Conservation (phyloP, 2,329 filamentous ascomycete species). For the Fusarium phyllophilum region DNA sequence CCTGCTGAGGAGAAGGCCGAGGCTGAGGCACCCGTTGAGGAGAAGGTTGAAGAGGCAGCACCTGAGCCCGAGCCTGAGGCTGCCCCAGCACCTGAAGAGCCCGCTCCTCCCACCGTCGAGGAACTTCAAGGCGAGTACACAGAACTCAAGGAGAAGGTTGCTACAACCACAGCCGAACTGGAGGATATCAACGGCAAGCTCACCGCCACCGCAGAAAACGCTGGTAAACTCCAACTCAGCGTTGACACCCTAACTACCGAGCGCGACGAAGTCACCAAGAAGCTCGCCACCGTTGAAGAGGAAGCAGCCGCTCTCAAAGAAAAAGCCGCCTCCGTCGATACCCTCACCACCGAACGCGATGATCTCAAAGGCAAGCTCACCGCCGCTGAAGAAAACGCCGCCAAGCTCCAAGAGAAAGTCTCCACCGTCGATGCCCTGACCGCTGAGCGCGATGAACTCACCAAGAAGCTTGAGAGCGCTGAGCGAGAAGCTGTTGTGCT, state of each 20-base stretch:
- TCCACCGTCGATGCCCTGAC: slow-evolving; percentile 20
- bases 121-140: slow-evolving; percentile 28
- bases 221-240: slow-evolving; percentile 30
- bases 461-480: slow-evolving; percentile 36
- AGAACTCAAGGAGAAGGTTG: slow-evolving; percentile 36
- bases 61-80: slow-evolving; percentile 18
- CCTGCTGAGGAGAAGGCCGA: neutral
- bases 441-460: slow-evolving; percentile 24
- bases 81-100: neutral
- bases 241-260: slow-evolving; percentile 17
- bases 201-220: slow-evolving; percentile 26
- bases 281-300: slow-evolving; percentile 31
- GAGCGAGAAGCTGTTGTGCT: slow-evolving; percentile 37
- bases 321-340: slow-evolving; percentile 27
- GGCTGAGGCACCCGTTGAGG: neutral
- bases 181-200: slow-evolving; percentile 26
- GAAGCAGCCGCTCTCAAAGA: slow-evolving; percentile 27
- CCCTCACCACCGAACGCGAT: slow-evolving; percentile 28
- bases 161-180: slow-evolving; percentile 12
- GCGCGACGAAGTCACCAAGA: slow-evolving; percentile 39
- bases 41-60: slow-evolving; percentile 2
- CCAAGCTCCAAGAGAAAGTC: slow-evolving; percentile 17
- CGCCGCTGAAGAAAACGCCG: slow-evolving; percentile 12
- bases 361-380: slow-evolving; percentile 31
- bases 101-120: slow-evolving; percentile 2